These are phyloP conservation scores for Pseudogymnoascus destructans DNA, from an alignment of 2,329 filamentous ascomycete species.

Conservation along the genomic window DNA sequence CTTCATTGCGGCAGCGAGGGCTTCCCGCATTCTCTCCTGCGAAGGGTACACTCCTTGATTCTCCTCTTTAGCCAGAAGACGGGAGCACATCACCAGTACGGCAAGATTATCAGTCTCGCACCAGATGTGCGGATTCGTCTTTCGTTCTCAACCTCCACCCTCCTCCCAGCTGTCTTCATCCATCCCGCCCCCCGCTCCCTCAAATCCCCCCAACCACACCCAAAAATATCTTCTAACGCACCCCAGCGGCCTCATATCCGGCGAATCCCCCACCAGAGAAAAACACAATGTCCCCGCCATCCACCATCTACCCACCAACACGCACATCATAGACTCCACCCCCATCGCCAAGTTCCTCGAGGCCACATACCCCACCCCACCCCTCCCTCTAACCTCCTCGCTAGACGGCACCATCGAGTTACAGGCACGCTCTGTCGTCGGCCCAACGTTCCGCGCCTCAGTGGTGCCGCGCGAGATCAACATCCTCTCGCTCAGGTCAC, in stretches of 20 bases:
- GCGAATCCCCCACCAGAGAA: slow-evolving; percentile 14
- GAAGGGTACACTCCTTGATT: not conserved
- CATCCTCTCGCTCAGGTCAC: slow-evolving; percentile 28
- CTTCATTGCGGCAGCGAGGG: slow-evolving; percentile 10
- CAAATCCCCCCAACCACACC: not conserved
- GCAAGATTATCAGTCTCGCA: slow-evolving; percentile 11
- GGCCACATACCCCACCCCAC: slow-evolving; percentile 28
- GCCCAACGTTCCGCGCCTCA: slow-evolving; percentile 23
- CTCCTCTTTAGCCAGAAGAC: slow-evolving; percentile 13
- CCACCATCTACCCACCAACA: slow-evolving; percentile 29
- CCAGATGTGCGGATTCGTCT: slow-evolving; percentile 11
- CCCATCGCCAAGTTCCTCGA: slow-evolving; percentile 31
- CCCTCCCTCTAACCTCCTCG: slow-evolving; percentile 27
- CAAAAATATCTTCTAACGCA: slow-evolving; percentile 10
- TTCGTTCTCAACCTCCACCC: slow-evolving; percentile 12
- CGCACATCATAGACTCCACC: slow-evolving; percentile 30
- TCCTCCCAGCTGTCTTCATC: slow-evolving; percentile 3
- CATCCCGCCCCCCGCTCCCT: slow-evolving; percentile 1
- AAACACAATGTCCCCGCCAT: slow-evolving; percentile 28
- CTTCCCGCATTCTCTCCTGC: slow-evolving; percentile 8
- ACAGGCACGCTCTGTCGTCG: slow-evolving; percentile 24
- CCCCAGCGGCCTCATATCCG: slow-evolving; percentile 21
- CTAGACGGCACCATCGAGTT: slow-evolving; percentile 27
- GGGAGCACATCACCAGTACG: slow-evolving; percentile 13
- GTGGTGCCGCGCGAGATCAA: slow-evolving; percentile 28